Percentiles rank a stretch among this genome's conserved stretches.
Evolutionary conservation across 257 asterid species (phyloP).

Genomic region (Jacaranda copaia): DNA sequence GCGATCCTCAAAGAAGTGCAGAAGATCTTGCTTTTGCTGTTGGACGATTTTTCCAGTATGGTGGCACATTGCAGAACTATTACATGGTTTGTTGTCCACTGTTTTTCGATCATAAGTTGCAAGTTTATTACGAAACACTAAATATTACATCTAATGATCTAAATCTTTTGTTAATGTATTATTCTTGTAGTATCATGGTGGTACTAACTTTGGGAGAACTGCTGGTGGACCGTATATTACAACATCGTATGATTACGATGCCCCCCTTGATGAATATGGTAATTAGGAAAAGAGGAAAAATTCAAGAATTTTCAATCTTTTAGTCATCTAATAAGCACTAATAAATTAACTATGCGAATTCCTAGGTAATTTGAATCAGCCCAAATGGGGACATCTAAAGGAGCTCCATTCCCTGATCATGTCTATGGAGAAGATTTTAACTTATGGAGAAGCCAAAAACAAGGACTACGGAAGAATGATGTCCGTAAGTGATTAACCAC

Average conservation of each 20-base stretch:
- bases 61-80: slow-evolving; percentile 52
- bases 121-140: too few species aligned
- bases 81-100: slow-evolving; percentile 44
- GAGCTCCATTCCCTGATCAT: slow-evolving; percentile 42
- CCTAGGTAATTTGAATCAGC: slow-evolving; percentile 51
- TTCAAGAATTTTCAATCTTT: not conserved
- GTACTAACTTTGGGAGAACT: slow-evolving; percentile 54
- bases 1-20: slow-evolving; percentile 51
- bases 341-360: not conserved
- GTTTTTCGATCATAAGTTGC: too few species aligned
- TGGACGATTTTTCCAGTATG: slow-evolving; percentile 47
- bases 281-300: not conserved
- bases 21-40: slow-evolving; percentile 56
- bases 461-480: slow-evolving; percentile 36
- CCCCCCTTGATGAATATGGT: slow-evolving; percentile 60
- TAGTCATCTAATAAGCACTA: too few species aligned
- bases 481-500: slow-evolving; percentile 31
- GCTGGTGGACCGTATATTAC: slow-evolving; percentile 53
- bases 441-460: slow-evolving; percentile 42
- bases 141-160: not conserved
- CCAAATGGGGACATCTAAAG: slow-evolving; percentile 57
- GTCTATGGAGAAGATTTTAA: slow-evolving; percentile 48
- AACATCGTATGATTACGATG: slow-evolving; percentile 57
- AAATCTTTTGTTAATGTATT: not conserved
- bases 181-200: slow-evolving; percentile 51